These are phyloP conservation scores for Schoenoplectus tabernaemontani DNA, from an alignment of 202 grass and related monocot genomes.

Conservation along the genomic window DNA sequence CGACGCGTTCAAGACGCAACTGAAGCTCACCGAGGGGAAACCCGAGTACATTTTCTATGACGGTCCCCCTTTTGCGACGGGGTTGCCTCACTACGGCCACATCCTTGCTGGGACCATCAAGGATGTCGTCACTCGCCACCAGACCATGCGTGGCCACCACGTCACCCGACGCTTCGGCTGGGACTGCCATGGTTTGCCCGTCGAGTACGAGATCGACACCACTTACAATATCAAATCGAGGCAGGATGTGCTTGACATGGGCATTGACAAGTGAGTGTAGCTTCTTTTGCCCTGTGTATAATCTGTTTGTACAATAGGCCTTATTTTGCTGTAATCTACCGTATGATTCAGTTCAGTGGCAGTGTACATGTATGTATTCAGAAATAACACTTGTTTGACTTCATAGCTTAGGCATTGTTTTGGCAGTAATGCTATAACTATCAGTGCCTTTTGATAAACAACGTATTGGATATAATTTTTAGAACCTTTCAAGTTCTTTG, in stretches of 20 bases:
- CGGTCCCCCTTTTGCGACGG: constrained; percentile 83
- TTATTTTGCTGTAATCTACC: too few relatives aligned
- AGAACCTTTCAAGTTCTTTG: background rate
- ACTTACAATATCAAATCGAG: constrained; percentile 59
- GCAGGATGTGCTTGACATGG: constrained; percentile 82
- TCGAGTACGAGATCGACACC: constrained; percentile 98
- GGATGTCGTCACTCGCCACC: constrained; percentile 95
- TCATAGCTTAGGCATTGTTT: background rate
- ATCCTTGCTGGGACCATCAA: constrained; percentile 98
- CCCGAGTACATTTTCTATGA: constrained; percentile 99
- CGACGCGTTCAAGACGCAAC: constrained; percentile 74
- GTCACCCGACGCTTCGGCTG: constrained; percentile 87
- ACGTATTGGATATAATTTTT: background rate
- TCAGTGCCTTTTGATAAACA: background rate
- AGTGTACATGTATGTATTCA: too few relatives aligned
- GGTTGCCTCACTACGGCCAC: constrained; percentile 92
- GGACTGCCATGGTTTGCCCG: constrained; percentile 94
- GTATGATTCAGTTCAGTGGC: too few relatives aligned
- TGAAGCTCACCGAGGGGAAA: constrained; percentile 61
- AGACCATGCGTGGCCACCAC: constrained; percentile 80
- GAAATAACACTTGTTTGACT: background rate
- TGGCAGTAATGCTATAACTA: background rate
- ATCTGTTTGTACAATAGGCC: background rate
- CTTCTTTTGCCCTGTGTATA: background rate
- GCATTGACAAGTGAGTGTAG: constrained; percentile 44